Evolutionary conservation across 2,329 filamentous ascomycete species (phyloP), one percentile per base, ranked within the genome.

Genomic region (Tolypocladium amazonense): DNA sequence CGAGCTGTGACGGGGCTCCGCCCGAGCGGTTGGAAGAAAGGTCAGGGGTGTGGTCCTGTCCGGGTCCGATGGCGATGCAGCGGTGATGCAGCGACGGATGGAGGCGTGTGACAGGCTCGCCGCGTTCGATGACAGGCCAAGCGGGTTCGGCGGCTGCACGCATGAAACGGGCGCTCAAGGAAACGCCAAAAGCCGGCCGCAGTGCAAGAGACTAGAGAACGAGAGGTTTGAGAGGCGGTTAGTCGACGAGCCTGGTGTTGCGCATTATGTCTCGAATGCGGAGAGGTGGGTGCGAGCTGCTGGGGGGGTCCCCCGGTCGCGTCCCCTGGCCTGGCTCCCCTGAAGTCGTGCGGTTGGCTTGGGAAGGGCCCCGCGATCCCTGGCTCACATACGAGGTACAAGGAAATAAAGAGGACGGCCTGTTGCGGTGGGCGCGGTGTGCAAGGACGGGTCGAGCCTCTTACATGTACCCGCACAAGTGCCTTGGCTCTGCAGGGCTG

Each of bases 211-310:
- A 54, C 30, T 38, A 47, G 41, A 54, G 12, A 20, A 45, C 60
- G 62, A 62, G 64, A 63, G 60, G 64, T 65, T 60, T 61, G 62
- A 67, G 63, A 64, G 57, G 64, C 58, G 61, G 66, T 66, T 60
- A 66, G 60, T 50, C 56, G 60, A 62, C 63, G 61, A 61, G 64
- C 61, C 60, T 64, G 66, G 63, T 69, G 69, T 66, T 67, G 66
- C 65, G 67, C 65, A 65, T 68, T 59, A 65, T 70, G 70, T 72
- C 70, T 72, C 70, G 66, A 67, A 67, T 66, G 63, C 63, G 67
- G 66, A 70, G 65, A 63, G 63, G 61, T 64, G 63, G 60, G 60
- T 63, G 63, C 58, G 18, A 23, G 61, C 63, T 62, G 63, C 60
- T 66, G 60, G 62, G 65, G 67, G 65, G 39, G 18, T 11, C 63